These are phyloP conservation scores for Flaveria robusta DNA, from an alignment of 129 eudicot species.

Conservation along the genomic window DNA sequence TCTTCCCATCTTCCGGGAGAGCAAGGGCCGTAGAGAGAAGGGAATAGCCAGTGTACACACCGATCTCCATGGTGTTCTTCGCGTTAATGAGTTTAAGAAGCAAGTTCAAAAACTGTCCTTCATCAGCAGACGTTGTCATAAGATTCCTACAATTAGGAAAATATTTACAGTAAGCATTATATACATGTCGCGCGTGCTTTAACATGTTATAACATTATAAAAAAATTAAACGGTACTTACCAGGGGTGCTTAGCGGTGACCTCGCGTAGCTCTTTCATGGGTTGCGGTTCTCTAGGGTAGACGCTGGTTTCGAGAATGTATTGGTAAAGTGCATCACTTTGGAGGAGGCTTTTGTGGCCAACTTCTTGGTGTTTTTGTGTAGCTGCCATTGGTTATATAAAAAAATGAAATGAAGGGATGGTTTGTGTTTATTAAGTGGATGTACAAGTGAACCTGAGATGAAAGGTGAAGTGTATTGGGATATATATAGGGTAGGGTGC, in stretches of 20 bases:
- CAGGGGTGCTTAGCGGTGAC: conserved; percentile 60
- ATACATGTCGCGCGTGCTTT: no score
- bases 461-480: background rate
- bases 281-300: conserved; percentile 56
- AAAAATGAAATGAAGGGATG: background rate
- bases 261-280: conserved; percentile 63
- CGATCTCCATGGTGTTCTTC: conserved; percentile 57
- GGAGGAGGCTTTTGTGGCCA: conserved; percentile 63
- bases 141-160: conserved; percentile 37
- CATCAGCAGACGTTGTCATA: conserved; percentile 64
- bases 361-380: conserved; percentile 47
- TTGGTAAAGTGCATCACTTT: conserved; percentile 61
- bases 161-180: no score
- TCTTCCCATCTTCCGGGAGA: conserved; percentile 58
- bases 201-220: background rate
- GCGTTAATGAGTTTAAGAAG: conserved; percentile 55
- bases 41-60: conserved; percentile 58
- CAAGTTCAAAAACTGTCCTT: conserved; percentile 54
- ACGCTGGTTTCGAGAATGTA: conserved; percentile 64
- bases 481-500: background rate
- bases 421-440: background rate
- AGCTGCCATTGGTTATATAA: conserved; percentile 1
- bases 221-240: conserved; percentile 15
- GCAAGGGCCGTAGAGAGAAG: conserved; percentile 59
- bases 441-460: conserved; percentile 12